Evolutionary conservation across 208 protist genomes (phyloP).

Genomic region (Acanthamoeba rhysodes): DNA sequence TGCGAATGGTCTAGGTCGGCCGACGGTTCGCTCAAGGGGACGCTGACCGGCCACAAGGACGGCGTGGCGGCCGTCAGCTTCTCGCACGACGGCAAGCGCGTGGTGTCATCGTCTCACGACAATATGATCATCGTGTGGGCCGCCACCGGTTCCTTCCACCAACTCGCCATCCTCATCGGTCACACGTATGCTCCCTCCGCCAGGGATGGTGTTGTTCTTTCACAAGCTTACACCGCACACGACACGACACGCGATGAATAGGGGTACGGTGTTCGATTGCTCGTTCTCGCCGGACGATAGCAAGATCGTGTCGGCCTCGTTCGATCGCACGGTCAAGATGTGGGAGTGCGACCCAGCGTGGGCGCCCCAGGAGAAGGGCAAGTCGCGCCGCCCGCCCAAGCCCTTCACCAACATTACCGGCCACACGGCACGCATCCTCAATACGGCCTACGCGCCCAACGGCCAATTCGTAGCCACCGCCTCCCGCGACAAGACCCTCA

Average conservation of each 20-base stretch:
- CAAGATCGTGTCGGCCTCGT: conserved; percentile 76
- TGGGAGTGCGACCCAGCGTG: conserved; percentile 55
- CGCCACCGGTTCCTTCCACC: background rate
- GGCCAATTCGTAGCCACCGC: conserved; percentile 78
- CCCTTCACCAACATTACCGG: conserved; percentile 68
- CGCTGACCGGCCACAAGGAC: conserved; percentile 77
- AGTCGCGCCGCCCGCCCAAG: background rate
- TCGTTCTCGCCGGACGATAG: conserved; percentile 80
- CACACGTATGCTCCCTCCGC: background rate
- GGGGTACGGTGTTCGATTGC: conserved; percentile 68
- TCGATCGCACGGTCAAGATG: conserved; percentile 72
- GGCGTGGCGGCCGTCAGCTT: conserved; percentile 12
- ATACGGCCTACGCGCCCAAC: background rate
- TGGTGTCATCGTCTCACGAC: conserved; percentile 59
- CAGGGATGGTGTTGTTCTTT: background rate
- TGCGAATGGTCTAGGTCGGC: background rate
- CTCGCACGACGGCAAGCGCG: background rate
- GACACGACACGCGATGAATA: background rate
- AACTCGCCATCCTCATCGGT: conserved; percentile 16
- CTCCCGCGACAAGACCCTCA: conserved; percentile 72
- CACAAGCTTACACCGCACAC: background rate
- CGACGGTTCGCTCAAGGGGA: background rate
- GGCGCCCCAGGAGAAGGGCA: background rate
- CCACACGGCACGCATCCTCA: background rate
- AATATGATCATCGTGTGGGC: conserved; percentile 64